Evolutionary conservation across 441 rosid genomes (phyloP).

Genomic region (Croton setiger): DNA sequence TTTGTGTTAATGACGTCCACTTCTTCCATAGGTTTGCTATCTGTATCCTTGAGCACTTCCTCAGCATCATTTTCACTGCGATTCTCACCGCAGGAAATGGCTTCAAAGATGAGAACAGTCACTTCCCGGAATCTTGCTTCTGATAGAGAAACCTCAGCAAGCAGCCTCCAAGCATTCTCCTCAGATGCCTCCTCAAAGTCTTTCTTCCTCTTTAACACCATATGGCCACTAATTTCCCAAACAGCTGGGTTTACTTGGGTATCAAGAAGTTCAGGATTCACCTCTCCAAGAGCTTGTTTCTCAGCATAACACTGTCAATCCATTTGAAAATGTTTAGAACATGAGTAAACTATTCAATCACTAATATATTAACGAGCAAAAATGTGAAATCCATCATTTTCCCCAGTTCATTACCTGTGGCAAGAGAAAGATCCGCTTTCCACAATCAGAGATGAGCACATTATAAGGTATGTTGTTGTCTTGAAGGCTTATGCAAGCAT

Average conservation of each 20-base stretch:
- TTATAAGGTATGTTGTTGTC: slow-evolving; percentile 88
- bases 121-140: slow-evolving; percentile 86
- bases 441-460: slow-evolving; percentile 77
- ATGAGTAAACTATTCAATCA: background rate
- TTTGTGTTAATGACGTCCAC: slow-evolving; percentile 27
- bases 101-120: slow-evolving; percentile 61
- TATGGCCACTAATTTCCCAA: slow-evolving; percentile 98
- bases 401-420: slow-evolving; percentile 70
- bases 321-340: background rate
- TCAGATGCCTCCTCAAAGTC: slow-evolving; percentile 91
- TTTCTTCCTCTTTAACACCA: slow-evolving; percentile 87
- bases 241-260: slow-evolving; percentile 99
- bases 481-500: slow-evolving; percentile 82
- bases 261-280: slow-evolving; percentile 71
- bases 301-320: slow-evolving; percentile 84
- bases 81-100: slow-evolving; percentile 32
- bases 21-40: slow-evolving; percentile 16
- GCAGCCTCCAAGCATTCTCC: slow-evolving; percentile 91
- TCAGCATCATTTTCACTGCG: slow-evolving; percentile 22
- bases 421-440: slow-evolving; percentile 70
- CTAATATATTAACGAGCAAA: background rate
- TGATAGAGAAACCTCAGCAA: slow-evolving; percentile 86
- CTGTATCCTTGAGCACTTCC: slow-evolving; percentile 27
- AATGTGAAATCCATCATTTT: background rate
- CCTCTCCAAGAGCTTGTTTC: slow-evolving; percentile 98